A percentile compares a stretch with the other conserved stretches of the same genome.
phyloP scores from a whole-genome alignment of 768 basidiomycete genomes.

The Pisolithus orientalis region DNA sequence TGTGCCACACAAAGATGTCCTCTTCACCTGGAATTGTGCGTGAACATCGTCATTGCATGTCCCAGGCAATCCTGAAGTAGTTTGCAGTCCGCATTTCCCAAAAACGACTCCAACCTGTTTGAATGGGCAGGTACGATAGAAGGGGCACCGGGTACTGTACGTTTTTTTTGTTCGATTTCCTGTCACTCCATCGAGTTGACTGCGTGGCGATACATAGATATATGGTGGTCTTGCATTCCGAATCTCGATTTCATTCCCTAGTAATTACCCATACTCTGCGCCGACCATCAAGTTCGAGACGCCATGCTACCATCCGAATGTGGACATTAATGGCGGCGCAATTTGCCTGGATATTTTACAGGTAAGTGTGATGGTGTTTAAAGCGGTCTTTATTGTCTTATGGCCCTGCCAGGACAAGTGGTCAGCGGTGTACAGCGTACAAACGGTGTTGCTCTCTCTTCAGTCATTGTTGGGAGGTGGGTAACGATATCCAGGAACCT shows the following conservation, averaged over 20 bases:
- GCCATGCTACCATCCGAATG: conserved; percentile 89
- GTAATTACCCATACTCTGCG: conserved; percentile 84
- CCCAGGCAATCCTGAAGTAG: background rate
- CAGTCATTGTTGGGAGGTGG: conserved; percentile 84
- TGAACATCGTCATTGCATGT: conserved; percentile 5
- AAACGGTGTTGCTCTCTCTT: conserved; percentile 81
- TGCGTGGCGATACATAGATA: conserved; percentile 38
- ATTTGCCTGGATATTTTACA: conserved; percentile 89
- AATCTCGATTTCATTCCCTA: conserved; percentile 78
- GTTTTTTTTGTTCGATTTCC: conserved; percentile 18
- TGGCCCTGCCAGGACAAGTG: conserved; percentile 65
- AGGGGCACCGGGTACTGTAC: conserved; percentile 69
- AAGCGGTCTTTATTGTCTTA: conserved; percentile 2
- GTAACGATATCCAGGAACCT: conserved; percentile 15
- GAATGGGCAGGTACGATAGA: conserved; percentile 90
- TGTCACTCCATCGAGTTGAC: background rate
- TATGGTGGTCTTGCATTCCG: conserved; percentile 78
- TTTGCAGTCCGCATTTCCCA: conserved; percentile 80
- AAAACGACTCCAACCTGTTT: conserved; percentile 78
- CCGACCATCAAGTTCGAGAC: conserved; percentile 85
- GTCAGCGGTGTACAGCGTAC: conserved; percentile 90
- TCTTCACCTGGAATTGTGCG: conserved; percentile 83
- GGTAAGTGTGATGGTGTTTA: conserved; percentile 30
- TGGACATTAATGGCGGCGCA: conserved; percentile 68
- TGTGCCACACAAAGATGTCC: conserved; percentile 57